A percentile compares a stretch with the other conserved stretches of the same genome.
Evolutionary conservation across 164 flowering plant species (phyloP).

Genomic region (Euptelea pleiosperma): DNA sequence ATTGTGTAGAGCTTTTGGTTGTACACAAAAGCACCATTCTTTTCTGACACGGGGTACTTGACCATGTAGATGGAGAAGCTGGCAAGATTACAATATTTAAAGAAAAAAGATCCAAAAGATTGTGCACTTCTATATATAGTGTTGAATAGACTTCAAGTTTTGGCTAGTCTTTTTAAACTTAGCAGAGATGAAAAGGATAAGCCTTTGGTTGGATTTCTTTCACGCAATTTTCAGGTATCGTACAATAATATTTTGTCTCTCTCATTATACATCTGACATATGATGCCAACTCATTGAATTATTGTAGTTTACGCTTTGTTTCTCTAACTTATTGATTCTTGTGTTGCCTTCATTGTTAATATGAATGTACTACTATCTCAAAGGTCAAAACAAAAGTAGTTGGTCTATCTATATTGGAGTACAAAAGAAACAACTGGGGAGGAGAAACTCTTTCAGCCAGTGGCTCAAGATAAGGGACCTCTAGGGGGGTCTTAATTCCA

Average conservation of each 20-base stretch:
- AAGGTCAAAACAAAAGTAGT: no score
- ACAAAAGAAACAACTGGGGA: no score
- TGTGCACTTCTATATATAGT: conserved; percentile 89
- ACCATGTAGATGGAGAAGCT: conserved; percentile 85
- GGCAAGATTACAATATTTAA: conserved; percentile 82
- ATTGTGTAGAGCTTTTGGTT: neutral
- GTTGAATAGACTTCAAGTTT: conserved; percentile 85
- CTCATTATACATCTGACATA: no score
- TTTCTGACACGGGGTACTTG: conserved; percentile 18
- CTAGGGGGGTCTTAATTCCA: no score
- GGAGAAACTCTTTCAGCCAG: no score
- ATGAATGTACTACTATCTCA: no score
- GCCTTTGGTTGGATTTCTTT: conserved; percentile 87
- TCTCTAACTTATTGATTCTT: no score
- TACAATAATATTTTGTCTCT: neutral
- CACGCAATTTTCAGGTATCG: conserved; percentile 92
- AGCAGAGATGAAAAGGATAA: conserved; percentile 97
- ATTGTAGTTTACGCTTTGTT: no score
- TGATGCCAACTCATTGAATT: no score
- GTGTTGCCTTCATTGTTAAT: no score
- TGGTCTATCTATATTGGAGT: no score
- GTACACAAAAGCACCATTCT: neutral
- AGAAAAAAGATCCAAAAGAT: conserved; percentile 87
- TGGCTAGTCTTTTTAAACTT: conserved; percentile 89
- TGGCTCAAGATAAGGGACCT: no score